A percentile compares a stretch with the other conserved stretches of the same genome.
Conservation (phyloP, 441 rosid species). For the Populus hybrid region DNA sequence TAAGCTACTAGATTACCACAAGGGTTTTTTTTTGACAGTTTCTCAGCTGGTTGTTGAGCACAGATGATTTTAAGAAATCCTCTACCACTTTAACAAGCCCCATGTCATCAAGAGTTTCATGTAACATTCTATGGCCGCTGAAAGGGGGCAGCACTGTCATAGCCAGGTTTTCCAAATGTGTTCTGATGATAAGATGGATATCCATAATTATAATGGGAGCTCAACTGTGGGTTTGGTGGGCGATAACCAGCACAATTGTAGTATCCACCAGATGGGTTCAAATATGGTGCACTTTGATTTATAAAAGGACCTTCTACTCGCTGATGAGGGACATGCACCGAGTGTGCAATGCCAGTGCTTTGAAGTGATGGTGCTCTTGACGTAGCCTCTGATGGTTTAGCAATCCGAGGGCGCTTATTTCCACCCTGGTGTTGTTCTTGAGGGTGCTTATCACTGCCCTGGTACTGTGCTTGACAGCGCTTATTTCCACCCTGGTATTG, state of each 20-base stretch:
- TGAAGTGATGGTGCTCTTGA: neutral
- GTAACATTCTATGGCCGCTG: neutral
- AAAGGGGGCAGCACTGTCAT: neutral
- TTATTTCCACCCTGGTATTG: neutral
- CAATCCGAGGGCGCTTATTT: slow-evolving; percentile 17
- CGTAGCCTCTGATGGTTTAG: neutral
- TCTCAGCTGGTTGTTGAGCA: neutral
- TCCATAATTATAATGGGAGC: neutral
- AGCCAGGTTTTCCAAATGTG: neutral
- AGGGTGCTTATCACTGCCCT: neutral
- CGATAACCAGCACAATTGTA: neutral
- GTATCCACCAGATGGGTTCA: neutral
- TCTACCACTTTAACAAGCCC: neutral
- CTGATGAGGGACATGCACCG: neutral
- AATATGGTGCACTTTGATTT: neutral
- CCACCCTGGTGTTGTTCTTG: neutral
- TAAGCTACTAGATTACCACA: too few species aligned
- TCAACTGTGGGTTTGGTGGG: neutral
- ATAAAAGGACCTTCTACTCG: neutral
- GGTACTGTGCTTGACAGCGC: neutral
- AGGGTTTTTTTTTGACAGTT: neutral
- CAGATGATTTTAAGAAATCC: neutral
- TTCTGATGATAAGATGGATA: neutral
- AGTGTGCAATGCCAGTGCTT: neutral
- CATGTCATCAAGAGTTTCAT: neutral